A percentile compares a stretch with the other conserved stretches of the same genome.
Conservation (phyloP, 129 eudicot species). For the Arctium lappa region DNA sequence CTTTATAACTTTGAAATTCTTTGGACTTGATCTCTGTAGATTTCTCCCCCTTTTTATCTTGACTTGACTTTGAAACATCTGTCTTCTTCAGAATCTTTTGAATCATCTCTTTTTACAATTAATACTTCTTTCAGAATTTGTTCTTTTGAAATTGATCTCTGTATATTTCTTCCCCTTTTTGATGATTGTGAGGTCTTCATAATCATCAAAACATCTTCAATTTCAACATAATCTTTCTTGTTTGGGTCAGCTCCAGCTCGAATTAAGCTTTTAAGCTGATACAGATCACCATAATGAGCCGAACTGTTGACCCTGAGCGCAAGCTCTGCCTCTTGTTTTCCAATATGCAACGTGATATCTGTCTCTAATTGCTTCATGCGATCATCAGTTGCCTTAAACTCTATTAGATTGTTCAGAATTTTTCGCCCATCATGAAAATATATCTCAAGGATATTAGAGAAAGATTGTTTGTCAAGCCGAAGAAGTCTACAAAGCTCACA, state of each 20-base stretch:
- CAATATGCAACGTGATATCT: conserved; percentile 76
- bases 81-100: no score
- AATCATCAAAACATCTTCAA: no score
- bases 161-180: no score
- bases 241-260: conserved; percentile 98
- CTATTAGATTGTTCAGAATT: conserved; percentile 67
- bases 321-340: conserved; percentile 90
- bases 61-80: no score
- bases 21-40: no score
- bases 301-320: conserved; percentile 87
- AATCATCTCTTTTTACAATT: no score
- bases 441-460: conserved; percentile 82
- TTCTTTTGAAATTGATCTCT: no score
- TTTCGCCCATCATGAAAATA: conserved; percentile 87
- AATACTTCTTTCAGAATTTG: no score
- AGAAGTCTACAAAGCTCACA: conserved; percentile 83
- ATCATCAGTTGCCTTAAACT: conserved; percentile 67
- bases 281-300: conserved; percentile 76
- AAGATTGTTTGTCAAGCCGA: conserved; percentile 88
- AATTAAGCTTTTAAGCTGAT: conserved; percentile 75
- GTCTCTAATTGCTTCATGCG: conserved; percentile 79
- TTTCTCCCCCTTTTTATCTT: no score
- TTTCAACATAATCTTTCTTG: conserved; percentile 83
- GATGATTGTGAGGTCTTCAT: no score
- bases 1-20: no score